Conservation (phyloP, 768 basidiomycete species). For the Tylopilus intermedius region DNA sequence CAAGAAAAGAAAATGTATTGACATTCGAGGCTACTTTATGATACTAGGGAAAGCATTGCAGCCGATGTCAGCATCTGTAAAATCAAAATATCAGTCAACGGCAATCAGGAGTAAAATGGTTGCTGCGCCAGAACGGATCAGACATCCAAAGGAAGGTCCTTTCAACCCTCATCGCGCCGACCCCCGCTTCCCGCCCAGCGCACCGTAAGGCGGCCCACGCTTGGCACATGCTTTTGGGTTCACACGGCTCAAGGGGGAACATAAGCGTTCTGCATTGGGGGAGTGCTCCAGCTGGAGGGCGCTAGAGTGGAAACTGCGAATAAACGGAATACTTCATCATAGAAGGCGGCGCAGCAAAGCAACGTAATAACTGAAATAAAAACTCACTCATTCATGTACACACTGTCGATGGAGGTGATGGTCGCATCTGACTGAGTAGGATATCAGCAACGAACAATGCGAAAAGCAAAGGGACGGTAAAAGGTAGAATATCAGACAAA, state of each 20-base stretch:
- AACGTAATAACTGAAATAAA: conserved; percentile 5
- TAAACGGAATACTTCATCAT: conserved; percentile 63
- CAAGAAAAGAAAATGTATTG: background rate
- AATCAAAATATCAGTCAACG: conserved; percentile 3
- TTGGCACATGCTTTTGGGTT: conserved; percentile 62
- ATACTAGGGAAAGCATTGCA: background rate
- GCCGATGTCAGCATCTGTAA: conserved; percentile 1
- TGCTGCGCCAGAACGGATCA: conserved; percentile 44
- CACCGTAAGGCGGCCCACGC: conserved; percentile 64
- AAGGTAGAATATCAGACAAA: conserved; percentile 56
- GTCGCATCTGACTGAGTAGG: conserved; percentile 6
- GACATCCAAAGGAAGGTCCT: conserved; percentile 90
- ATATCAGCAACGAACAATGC: conserved; percentile 11
- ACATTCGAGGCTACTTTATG: background rate
- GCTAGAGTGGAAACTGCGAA: conserved; percentile 87
- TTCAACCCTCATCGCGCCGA: conserved; percentile 63
- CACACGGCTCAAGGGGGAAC: conserved; percentile 62
- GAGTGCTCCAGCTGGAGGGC: conserved; percentile 67
- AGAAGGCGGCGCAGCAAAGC: conserved; percentile 19
- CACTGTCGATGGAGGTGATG: background rate
- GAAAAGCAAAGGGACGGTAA: background rate
- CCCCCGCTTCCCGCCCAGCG: conserved; percentile 74
- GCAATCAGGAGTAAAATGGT: background rate
- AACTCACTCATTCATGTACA: conserved; percentile 20
- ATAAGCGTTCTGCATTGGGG: conserved; percentile 64